phyloP scores from a whole-genome alignment of 2,329 filamentous ascomycete genomes.

The Sporothrix mexicana region DNA sequence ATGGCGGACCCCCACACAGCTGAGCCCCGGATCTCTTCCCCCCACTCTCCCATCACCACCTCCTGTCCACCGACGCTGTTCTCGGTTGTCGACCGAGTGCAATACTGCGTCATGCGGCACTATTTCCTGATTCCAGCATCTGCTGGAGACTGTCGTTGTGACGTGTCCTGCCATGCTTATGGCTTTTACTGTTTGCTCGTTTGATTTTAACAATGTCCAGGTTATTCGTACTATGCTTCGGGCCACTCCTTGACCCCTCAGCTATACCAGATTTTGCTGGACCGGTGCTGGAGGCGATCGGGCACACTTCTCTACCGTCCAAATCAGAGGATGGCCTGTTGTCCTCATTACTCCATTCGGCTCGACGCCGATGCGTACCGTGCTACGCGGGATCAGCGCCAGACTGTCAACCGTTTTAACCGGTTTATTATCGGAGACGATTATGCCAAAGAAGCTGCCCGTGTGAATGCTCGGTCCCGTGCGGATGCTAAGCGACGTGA shows the following conservation, averaged over 20 bases:
- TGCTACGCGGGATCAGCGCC: constrained; percentile 73
- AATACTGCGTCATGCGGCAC: not conserved
- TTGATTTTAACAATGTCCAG: constrained; percentile 49
- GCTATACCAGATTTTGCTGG: constrained; percentile 74
- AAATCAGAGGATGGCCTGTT: constrained; percentile 80
- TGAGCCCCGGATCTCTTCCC: not conserved
- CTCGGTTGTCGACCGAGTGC: constrained; percentile 19
- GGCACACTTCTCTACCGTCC: constrained; percentile 76
- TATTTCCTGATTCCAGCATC: not conserved
- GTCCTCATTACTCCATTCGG: constrained; percentile 86
- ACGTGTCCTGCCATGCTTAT: not conserved
- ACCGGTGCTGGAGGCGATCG: constrained; percentile 79
- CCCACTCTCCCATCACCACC: constrained; percentile 15
- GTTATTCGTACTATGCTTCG: constrained; percentile 73
- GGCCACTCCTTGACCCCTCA: constrained; percentile 65
- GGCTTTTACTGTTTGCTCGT: not conserved
- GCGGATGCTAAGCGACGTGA: constrained; percentile 68
- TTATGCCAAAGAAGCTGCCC: constrained; percentile 69
- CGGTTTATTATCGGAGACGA: constrained; percentile 70
- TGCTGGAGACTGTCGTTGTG: not conserved
- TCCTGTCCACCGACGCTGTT: constrained; percentile 27
- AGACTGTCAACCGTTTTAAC: constrained; percentile 76
- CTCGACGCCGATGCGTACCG: constrained; percentile 70
- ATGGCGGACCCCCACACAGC: constrained; percentile 16
- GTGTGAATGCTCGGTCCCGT: constrained; percentile 69